Evolutionary conservation across 129 eudicot species (phyloP), one percentile per base, ranked within the genome.

Genomic region (Ambrosia artemisiifolia): DNA sequence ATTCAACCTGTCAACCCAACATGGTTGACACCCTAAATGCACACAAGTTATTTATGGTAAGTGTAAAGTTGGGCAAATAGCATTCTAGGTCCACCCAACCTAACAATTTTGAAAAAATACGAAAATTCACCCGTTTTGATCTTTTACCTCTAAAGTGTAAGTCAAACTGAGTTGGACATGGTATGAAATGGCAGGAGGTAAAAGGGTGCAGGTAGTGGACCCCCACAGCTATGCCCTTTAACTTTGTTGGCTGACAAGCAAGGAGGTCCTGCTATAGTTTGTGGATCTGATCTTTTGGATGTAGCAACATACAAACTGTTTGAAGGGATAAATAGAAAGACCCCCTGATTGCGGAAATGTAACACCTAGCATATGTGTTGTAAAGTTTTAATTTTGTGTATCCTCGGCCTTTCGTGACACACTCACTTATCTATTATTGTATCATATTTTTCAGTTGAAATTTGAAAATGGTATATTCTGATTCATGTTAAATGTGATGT

Each of bases 181-280:
- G 7, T 60, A 44, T 60, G 46, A 32, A 72, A 60, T 61, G 65
- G 60, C 69, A 72, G 77, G 48, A 34, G 6, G 59, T 72, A 72
- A 36, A 36, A 46, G 7, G 33, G 56, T 32, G 60, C 49, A 44
- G 60, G 69, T 63, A 46, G 36, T 11, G 61, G 18, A 16, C 40
- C 20, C 43, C 70, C 19, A 43, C 59, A 49, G 68, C 77, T 57
- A 44, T 34, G 48, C 50, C n/a, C 5, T 62, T 46, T 73, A 63
- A 63, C 78, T 62, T 73, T 42, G 56, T 48, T 51, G 62, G 18
- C 50, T 51, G 49, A 50, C 63, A 44, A 55, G 61, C 19, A 30
- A 32, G 44, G 34, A 55, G 3, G 13, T 63, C 55, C 12, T 59
- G 47, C 69, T 72, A 59, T 44, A 40, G 53, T 36, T 66, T 66